phyloP scores from a whole-genome alignment of 2,329 filamentous ascomycete genomes.

The Aspergillus sojae region DNA sequence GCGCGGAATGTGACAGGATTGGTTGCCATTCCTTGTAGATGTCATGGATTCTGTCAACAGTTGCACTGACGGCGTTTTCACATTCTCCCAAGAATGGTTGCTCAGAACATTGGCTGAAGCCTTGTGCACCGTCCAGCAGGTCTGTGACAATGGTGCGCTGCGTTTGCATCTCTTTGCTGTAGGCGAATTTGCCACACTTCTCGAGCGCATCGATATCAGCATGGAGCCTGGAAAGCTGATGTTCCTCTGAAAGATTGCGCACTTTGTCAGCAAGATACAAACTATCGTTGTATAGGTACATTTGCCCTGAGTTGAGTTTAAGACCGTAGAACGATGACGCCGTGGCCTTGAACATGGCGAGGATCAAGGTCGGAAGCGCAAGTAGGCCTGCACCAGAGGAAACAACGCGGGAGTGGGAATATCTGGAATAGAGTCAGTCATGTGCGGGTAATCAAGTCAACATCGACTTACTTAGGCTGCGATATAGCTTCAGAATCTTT shows the following conservation, averaged over 20 bases:
- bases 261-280: slow-evolving; percentile 60
- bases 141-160: slow-evolving; percentile 65
- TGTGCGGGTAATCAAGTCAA: background rate
- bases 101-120: slow-evolving; percentile 62
- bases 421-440: slow-evolving; percentile 29
- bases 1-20: slow-evolving; percentile 61
- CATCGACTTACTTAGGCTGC: slow-evolving; percentile 37
- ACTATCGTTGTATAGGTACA: slow-evolving; percentile 68
- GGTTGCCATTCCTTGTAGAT: slow-evolving; percentile 60
- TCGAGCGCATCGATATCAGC: slow-evolving; percentile 59
- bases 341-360: slow-evolving; percentile 55
- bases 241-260: slow-evolving; percentile 50
- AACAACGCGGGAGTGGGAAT: slow-evolving; percentile 40
- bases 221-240: slow-evolving; percentile 53
- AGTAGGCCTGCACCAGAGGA: slow-evolving; percentile 48
- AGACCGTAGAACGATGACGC: slow-evolving; percentile 50
- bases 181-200: slow-evolving; percentile 62
- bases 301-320: slow-evolving; percentile 55
- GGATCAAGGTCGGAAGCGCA: slow-evolving; percentile 49
- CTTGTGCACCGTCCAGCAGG: slow-evolving; percentile 64
- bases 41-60: slow-evolving; percentile 59
- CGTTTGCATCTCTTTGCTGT: slow-evolving; percentile 66
- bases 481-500: slow-evolving; percentile 44
- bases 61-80: slow-evolving; percentile 61
- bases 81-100: slow-evolving; percentile 63